Base-by-base conservation (phyloP, 306 rosid genomes). In the Vigna trinervia region DNA sequence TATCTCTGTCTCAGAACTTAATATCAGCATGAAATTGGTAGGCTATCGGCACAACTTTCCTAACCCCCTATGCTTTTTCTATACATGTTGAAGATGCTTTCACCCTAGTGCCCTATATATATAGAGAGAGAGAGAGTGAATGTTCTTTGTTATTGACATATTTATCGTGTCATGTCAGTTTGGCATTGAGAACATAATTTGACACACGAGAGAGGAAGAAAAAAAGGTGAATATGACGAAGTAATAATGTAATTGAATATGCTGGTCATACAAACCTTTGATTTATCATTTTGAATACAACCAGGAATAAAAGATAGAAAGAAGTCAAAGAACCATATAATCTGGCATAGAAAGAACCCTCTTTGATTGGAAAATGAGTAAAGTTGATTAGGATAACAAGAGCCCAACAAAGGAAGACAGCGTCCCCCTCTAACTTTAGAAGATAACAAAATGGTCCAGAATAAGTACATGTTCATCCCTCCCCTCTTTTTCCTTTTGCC, bases 231-330 rank as follows among this genome's bases (percentile, higher is more conserved):
- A 48, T 30, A 30, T 19, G 50, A 61, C 38, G 48, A 75, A 62
- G 54, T 76, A 59, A 50, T 52, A 51, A 38, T 53, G 57, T 20
- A n/a, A 34, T 45, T 63, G 80, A 76, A 66, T 77, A 77, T 77
- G 81, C 81, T 26, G 1, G 66, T 53, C 46, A 54, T 30, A 54
- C 11, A 52, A 43, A 65, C 57, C 43, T 65, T 66, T 15, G 59
- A 65, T 54, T 52, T 66, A 56, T 20, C 60, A 54, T 43, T 67
- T 54, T 11, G 81, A 56, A 53, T 15, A 15, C 41, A 8, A 47
- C 5, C 11, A 50, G 30, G 81, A 72, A 77, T 15, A 77, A 69
- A 59, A 46, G 71, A 19, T 32, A 34, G 69, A 14, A 30, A 32
- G 8, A 28, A 57, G 36, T 57, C 36, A 78, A 36, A 58, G 51